Base-by-base conservation (phyloP, 192 early-diverging fungal genomes). In the Backusella morwellensis region DNA sequence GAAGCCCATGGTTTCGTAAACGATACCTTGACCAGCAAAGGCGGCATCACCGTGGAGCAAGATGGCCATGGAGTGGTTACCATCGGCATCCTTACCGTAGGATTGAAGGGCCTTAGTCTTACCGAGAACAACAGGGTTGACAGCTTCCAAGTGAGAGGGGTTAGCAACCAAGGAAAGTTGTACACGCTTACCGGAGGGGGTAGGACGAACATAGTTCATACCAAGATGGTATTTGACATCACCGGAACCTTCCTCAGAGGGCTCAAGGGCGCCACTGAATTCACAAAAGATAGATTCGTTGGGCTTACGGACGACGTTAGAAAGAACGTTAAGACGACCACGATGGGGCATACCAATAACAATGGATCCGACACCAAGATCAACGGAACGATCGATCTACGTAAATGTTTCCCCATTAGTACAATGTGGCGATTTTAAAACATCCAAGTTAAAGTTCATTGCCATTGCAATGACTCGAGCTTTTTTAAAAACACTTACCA, bases 311-410 rank as follows among this genome's bases (percentile, higher is more conserved):
- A 99, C 95, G n/a, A 99, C 98, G 84, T 99, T 99, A 72, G 95
- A 94, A 42, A 99, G 90, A 69, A 99, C 97, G 82, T 99, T 99
- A 59, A 99, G 88, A 78, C 98, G 95, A 68, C 98, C 98, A 85
- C 98, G 95, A 88, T 99, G 98, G 42, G 98, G 95, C 98, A 99
- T 99, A 74, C 98, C 98, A 91, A 99, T 94, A 71, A 97, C 91
- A 76, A 98, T 93, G 68, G 95, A 95, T 84, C 97, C 96, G 54
- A 98, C 92, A 63, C 98, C 98, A 66, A 94, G 90, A 75, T 98
- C 96, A 70, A 98, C 96, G 23, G 95, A 96, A 68, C 92, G 89
- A 85, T 99, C 98, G 75, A 99, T 97, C 93, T 94, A 75, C n/a
- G 15, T 42, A 68, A 75, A 21, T 59, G 47, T 50, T 35, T 34